phyloP scores from a whole-genome alignment of 192 early-diverging fungal species.

The Gigaspora rosea region DNA sequence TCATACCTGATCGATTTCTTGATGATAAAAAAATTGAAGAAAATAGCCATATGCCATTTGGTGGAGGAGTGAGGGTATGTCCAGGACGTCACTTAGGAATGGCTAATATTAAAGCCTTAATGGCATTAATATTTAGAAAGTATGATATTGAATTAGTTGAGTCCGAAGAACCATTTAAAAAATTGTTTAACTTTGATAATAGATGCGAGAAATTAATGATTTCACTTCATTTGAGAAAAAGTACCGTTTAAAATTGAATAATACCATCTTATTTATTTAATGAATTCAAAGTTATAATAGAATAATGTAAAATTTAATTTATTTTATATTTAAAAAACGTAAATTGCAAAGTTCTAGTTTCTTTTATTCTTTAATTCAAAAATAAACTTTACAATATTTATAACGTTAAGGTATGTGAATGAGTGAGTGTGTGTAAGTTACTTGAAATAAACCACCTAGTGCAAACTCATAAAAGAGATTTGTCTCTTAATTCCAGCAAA shows the following conservation, averaged over 20 bases:
- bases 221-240: neutral
- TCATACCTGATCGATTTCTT: slow-evolving; percentile 3
- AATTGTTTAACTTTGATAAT: neutral
- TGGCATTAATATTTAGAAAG: slow-evolving; percentile 4
- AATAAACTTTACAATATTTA: too few species aligned
- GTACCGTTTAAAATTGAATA: neutral
- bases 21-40: neutral
- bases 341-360: too few species aligned
- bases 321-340: too few species aligned
- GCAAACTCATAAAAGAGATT: too few species aligned
- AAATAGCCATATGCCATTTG: slow-evolving; percentile 7
- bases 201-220: neutral
- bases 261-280: too few species aligned
- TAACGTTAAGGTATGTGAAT: too few species aligned
- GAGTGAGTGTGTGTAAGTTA: too few species aligned
- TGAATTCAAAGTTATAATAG: too few species aligned
- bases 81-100: neutral
- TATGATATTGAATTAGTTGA: neutral
- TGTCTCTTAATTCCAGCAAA: too few species aligned
- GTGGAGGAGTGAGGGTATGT: neutral
- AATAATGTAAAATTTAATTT: too few species aligned
- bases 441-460: too few species aligned
- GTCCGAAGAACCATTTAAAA: neutral
- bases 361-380: too few species aligned
- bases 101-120: neutral